Base-by-base conservation (phyloP, 495 filamentous ascomycete species). In the Cercophora scortea region DNA sequence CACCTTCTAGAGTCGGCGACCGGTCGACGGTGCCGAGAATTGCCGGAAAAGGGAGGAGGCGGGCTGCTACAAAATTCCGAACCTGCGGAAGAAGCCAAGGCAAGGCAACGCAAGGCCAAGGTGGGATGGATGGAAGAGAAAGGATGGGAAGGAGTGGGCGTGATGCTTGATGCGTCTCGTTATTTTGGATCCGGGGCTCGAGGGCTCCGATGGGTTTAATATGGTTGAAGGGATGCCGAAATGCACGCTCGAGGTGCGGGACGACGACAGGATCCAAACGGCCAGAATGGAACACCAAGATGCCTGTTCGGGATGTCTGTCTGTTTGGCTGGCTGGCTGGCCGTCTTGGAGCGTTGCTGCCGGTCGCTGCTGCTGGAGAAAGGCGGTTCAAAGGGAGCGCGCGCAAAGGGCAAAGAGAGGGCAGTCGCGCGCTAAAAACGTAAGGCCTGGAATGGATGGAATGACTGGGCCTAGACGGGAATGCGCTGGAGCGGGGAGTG, bases 351-450 rank as follows among this genome's bases (percentile, higher is more conserved):
- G 25, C 25, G 25, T 25, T 25, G 25, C 25, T 25, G 25, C 25
- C 25, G 25, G 25, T 25, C 25, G 25, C 25, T 25, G 25, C 25
- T 25, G 25, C 25, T 25, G 25, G 25, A 25, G 25, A 44, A 44
- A 16, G 11, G 38, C 15, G 38, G 34, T 40, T 46, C 12, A 4
- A 50, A 32, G 33, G 15, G 17, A 32, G 51, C 34, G 18, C 33
- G 42, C 52, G 51, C 32, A 32, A 35, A 45, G 39, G 42, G 33
- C 19, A 33, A 43, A 34, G 45, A 39, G 32, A 45, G 32, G 49
- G 49, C 57, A 59, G 58, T 66, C 62, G 63, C 63, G 63, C 63
- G 63, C 60, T 61, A 63, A 66, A 62, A 16, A 17, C 19, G n/a
- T 32, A 43, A 38, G 38, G 43, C 25, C 18, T 17, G 15, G 32